phyloP scores from a whole-genome alignment of 2,329 filamentous ascomycete genomes.

The Exophiala mesophila region DNA sequence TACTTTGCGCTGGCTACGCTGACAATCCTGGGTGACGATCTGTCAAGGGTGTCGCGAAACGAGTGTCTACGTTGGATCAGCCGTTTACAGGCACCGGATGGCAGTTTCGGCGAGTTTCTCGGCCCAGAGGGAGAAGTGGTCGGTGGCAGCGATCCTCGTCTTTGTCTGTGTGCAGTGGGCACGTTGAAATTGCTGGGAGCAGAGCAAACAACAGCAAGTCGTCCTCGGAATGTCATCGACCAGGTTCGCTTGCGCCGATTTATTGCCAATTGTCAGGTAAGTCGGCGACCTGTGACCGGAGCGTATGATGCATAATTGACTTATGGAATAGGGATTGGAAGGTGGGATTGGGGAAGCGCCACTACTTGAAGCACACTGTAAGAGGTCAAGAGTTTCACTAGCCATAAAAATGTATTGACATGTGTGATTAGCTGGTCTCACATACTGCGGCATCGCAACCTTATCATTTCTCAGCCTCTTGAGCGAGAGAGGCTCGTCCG shows the following conservation, averaged over 20 bases:
- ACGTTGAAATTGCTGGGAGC: constrained; percentile 69
- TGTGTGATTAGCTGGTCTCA: constrained; percentile 66
- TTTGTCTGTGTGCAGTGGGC: constrained; percentile 77
- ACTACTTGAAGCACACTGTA: constrained; percentile 78
- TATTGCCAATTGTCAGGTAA: constrained; percentile 61
- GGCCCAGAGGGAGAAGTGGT: constrained; percentile 45
- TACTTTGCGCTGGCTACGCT: constrained; percentile 80
- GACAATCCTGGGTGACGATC: constrained; percentile 58
- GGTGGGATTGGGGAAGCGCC: constrained; percentile 76
- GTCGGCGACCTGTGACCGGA: constrained; percentile 6
- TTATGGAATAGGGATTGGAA: constrained; percentile 64
- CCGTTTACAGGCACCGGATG: constrained; percentile 71
- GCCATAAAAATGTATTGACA: constrained; percentile 9
- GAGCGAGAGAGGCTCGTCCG: constrained; percentile 14
- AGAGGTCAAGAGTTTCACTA: no score
- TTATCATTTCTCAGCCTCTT: constrained; percentile 20
- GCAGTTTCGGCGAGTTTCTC: constrained; percentile 84
- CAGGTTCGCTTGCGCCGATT: constrained; percentile 65
- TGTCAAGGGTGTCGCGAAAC: constrained; percentile 61
- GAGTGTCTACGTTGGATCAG: constrained; percentile 70
- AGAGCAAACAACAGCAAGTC: constrained; percentile 54
- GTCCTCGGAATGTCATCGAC: constrained; percentile 66
- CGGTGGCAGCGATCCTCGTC: constrained; percentile 74
- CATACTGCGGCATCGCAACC: constrained; percentile 79
- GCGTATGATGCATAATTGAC: constrained; percentile 5